A percentile compares a stretch with the other conserved stretches of the same genome.
phyloP scores from a whole-genome alignment of 2,329 filamentous ascomycete species.

The Lasiodiplodia citricola region DNA sequence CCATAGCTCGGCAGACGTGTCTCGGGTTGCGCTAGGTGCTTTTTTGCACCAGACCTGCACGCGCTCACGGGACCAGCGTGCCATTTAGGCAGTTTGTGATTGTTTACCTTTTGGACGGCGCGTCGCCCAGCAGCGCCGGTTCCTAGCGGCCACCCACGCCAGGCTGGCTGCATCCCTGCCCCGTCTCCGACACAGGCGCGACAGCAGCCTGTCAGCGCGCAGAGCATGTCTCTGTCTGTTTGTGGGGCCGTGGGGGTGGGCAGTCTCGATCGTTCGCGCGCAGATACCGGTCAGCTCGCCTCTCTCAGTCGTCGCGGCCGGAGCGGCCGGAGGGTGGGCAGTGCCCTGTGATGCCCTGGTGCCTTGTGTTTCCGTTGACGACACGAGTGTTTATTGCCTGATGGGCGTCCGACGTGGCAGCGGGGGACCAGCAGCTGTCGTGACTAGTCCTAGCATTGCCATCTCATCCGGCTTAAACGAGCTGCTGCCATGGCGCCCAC shows the following conservation, averaged over 20 bases:
- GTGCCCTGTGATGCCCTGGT: slow-evolving; percentile 29
- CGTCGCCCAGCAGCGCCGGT: slow-evolving; percentile 21
- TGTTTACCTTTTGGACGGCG: slow-evolving; percentile 27
- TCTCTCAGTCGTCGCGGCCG: slow-evolving; percentile 7
- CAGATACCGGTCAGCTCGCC: slow-evolving; percentile 36
- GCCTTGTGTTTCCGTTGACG: slow-evolving; percentile 31
- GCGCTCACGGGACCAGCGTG: slow-evolving; percentile 22
- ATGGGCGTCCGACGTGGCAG: slow-evolving; percentile 4
- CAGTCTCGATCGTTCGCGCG: slow-evolving; percentile 21
- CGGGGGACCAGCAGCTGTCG: not conserved
- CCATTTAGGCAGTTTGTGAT: slow-evolving; percentile 25
- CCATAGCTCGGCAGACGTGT: slow-evolving; percentile 10
- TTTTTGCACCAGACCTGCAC: slow-evolving; percentile 1
- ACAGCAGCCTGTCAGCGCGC: slow-evolving; percentile 39
- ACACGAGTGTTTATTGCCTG: slow-evolving; percentile 14
- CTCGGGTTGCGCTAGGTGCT: slow-evolving; percentile 8
- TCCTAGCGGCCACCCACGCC: slow-evolving; percentile 6
- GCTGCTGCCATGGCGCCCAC: slow-evolving; percentile 12
- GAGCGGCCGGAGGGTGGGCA: slow-evolving; percentile 26
- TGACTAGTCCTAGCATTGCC: slow-evolving; percentile 6
- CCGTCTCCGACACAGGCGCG: slow-evolving; percentile 29
- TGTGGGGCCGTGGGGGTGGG: slow-evolving; percentile 30
- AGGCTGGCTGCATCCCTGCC: slow-evolving; percentile 23
- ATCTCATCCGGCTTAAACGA: not conserved
- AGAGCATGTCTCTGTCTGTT: slow-evolving; percentile 37